Evolutionary conservation across 202 grass and related monocot genomes (phyloP).

Genomic region (Saccharum hybrid): DNA sequence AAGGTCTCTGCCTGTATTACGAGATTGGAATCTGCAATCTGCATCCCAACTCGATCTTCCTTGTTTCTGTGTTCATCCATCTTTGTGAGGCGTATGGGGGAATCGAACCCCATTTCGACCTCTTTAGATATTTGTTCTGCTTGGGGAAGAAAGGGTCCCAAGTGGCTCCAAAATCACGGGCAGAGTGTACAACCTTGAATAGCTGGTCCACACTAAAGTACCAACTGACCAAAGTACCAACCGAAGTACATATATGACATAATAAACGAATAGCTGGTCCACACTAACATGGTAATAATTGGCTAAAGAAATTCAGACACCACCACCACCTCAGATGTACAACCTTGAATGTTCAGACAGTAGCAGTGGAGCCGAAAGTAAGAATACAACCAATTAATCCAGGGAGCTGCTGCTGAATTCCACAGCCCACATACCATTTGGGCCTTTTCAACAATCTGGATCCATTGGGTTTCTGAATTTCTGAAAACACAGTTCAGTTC

Average conservation of each 20-base stretch:
- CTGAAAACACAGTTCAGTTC: not conserved
- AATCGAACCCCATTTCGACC: too few species aligned
- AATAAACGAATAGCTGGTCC: not conserved
- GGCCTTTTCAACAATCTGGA: not conserved
- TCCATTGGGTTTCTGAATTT: not conserved
- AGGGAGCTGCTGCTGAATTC: not conserved
- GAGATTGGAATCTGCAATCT: too few species aligned
- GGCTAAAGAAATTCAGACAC: not conserved
- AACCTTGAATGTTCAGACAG: constrained; percentile 4
- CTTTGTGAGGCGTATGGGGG: too few species aligned
- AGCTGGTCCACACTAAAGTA: too few species aligned
- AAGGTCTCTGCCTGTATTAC: too few species aligned
- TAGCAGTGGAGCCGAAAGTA: not conserved
- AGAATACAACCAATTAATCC: not conserved
- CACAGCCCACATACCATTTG: not conserved
- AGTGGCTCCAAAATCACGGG: too few species aligned
- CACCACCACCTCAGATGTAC: not conserved
- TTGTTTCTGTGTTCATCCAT: too few species aligned
- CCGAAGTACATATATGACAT: not conserved
- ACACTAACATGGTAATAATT: not conserved
- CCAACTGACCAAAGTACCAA: not conserved
- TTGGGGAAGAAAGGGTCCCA: too few species aligned
- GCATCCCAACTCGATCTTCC: too few species aligned
- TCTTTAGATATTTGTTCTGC: too few species aligned
- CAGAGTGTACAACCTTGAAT: too few species aligned